Evolutionary conservation across 345 rosid species (phyloP).

Genomic region (Alliaria petiolata): DNA sequence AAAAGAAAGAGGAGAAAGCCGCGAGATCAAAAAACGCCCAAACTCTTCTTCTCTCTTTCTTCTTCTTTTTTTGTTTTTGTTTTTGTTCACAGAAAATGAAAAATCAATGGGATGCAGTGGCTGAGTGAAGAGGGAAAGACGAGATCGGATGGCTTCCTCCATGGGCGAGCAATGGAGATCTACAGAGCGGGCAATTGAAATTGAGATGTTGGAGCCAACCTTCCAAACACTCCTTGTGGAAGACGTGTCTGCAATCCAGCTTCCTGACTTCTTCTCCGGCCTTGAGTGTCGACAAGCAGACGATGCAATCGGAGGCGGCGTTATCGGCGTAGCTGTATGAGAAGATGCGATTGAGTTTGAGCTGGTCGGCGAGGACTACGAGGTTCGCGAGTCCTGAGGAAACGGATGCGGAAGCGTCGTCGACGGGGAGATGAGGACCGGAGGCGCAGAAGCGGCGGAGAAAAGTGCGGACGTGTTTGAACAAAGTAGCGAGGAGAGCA

Average conservation of each 20-base stretch:
- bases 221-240: slow-evolving; percentile 73
- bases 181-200: slow-evolving; percentile 73
- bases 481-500: slow-evolving; percentile 52
- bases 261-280: slow-evolving; percentile 74
- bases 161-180: slow-evolving; percentile 38
- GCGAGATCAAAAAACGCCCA: slow-evolving; percentile 25
- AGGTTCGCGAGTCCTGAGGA: slow-evolving; percentile 55
- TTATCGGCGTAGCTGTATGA: slow-evolving; percentile 38
- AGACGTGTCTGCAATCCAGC: slow-evolving; percentile 77
- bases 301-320: slow-evolving; percentile 47
- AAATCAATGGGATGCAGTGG: slow-evolving; percentile 4
- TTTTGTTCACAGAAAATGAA: background rate
- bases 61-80: background rate
- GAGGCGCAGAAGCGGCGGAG: slow-evolving; percentile 36
- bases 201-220: slow-evolving; percentile 73
- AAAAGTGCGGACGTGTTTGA: slow-evolving; percentile 44
- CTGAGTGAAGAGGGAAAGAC: background rate
- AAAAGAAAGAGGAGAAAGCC: slow-evolving; percentile 15
- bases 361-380: slow-evolving; percentile 62
- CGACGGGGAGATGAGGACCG: background rate
- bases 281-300: slow-evolving; percentile 53
- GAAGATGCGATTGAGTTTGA: slow-evolving; percentile 46
- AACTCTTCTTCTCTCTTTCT: slow-evolving; percentile 8
- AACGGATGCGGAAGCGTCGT: slow-evolving; percentile 27
- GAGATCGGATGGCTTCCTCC: slow-evolving; percentile 15